A percentile compares a stretch with the other conserved stretches of the same genome.
Conservation (phyloP, 257 asterid species). For the Catharanthus roseus region DNA sequence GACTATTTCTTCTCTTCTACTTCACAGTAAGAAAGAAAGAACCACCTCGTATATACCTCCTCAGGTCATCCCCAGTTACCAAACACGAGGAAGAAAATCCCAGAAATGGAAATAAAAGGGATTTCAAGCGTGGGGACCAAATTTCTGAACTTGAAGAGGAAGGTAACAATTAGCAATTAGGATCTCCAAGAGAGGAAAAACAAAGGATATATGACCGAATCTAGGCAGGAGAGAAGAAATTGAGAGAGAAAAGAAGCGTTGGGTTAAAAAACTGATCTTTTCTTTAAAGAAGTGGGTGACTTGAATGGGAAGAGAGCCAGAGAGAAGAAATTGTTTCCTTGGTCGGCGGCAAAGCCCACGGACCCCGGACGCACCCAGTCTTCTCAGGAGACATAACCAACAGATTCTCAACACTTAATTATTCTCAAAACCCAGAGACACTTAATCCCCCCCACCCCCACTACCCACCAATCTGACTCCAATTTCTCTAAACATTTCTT, state of each 20-base stretch:
- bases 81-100: constrained; percentile 39
- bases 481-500: constrained; percentile 6
- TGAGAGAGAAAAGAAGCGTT: constrained; percentile 8
- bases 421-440: constrained; percentile 51
- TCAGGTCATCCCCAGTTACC: constrained; percentile 39
- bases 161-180: too few species aligned
- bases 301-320: constrained; percentile 55
- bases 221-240: constrained; percentile 45
- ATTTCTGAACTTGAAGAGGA: constrained; percentile 34
- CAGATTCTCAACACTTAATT: constrained; percentile 59
- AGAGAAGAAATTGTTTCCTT: constrained; percentile 64
- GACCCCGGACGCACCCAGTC: constrained; percentile 70
- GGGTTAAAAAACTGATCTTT: constrained; percentile 23
- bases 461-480: constrained; percentile 45
- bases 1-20: constrained; percentile 26
- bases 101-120: constrained; percentile 35
- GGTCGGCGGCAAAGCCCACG: constrained; percentile 90
- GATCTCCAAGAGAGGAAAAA: constrained; percentile 40
- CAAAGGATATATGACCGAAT: constrained; percentile 52
- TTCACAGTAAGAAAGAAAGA: constrained; percentile 27
- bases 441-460: constrained; percentile 27
- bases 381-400: constrained; percentile 74
- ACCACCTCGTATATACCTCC: constrained; percentile 25
- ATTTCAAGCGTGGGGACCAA: constrained; percentile 61
- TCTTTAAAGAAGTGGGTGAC: constrained; percentile 45